Conservation (phyloP, 2,329 filamentous ascomycete species). For the Rhytidhysteron rufulum region DNA sequence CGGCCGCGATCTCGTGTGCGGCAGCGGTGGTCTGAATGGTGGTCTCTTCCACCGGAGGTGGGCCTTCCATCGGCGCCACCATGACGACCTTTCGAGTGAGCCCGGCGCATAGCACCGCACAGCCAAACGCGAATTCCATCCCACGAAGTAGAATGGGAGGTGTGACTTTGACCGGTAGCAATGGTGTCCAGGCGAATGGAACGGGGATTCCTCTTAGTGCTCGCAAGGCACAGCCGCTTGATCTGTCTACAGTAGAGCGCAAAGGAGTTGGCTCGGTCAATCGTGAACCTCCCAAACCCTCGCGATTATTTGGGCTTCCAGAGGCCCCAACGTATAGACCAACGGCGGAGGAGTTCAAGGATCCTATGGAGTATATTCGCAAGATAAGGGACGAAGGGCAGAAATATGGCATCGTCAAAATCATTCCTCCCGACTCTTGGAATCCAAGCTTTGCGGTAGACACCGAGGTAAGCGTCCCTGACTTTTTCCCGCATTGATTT, state of each 20-base stretch:
- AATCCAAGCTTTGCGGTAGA: conserved; percentile 94
- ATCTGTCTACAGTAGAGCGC: conserved; percentile 86
- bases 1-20: conserved; percentile 20
- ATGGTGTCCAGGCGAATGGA: conserved; percentile 36
- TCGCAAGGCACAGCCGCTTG: conserved; percentile 65
- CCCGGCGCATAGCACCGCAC: conserved; percentile 19
- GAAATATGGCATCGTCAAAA: conserved; percentile 90
- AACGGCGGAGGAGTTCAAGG: conserved; percentile 89
- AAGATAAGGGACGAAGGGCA: conserved; percentile 84
- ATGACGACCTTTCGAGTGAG: conserved; percentile 37
- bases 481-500: not conserved
- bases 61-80: conserved; percentile 28
- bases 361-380: conserved; percentile 88
- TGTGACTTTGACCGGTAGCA: conserved; percentile 17
- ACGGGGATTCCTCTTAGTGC: conserved; percentile 58
- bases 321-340: conserved; percentile 90
- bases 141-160: conserved; percentile 22
- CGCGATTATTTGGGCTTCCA: conserved; percentile 76
- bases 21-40: conserved; percentile 28
- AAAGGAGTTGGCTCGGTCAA: conserved; percentile 75
- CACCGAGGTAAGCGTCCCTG: conserved; percentile 70
- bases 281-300: conserved; percentile 72
- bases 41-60: conserved; percentile 31
- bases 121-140: conserved; percentile 8
- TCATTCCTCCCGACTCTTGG: conserved; percentile 91